Evolutionary conservation across 2,329 filamentous ascomycete genomes (phyloP).

Genomic region (Gyromitra esculenta): DNA sequence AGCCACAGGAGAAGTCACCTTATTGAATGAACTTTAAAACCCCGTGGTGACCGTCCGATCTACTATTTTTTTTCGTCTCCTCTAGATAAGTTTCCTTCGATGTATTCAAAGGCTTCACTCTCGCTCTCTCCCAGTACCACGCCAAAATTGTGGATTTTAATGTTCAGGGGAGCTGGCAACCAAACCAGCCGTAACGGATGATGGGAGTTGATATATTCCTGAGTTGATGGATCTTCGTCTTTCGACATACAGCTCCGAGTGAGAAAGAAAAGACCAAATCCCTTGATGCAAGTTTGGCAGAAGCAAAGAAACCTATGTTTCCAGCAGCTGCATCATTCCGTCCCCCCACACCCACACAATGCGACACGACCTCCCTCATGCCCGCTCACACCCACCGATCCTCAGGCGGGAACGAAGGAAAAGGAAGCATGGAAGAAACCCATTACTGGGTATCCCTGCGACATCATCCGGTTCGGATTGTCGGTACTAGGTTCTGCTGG

Average conservation of each 20-base stretch:
- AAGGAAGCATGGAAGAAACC: slow-evolving; percentile 46
- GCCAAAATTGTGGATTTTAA: neutral
- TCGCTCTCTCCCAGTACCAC: neutral
- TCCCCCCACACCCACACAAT: slow-evolving; percentile 33
- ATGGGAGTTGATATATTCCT: slow-evolving; percentile 13
- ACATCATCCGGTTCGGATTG: slow-evolving; percentile 27
- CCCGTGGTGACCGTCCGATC: neutral
- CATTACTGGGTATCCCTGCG: slow-evolving; percentile 39
- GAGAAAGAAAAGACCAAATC: slow-evolving; percentile 29
- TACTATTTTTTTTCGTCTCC: neutral
- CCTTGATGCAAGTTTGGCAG: slow-evolving; percentile 17
- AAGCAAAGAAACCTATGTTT: slow-evolving; percentile 42
- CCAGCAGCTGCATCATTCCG: slow-evolving; percentile 28
- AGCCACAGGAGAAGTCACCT: neutral
- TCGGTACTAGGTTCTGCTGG: slow-evolving; percentile 26
- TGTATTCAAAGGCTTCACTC: neutral
- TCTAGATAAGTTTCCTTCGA: neutral
- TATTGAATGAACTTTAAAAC: slow-evolving; percentile 15
- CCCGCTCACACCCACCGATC: slow-evolving; percentile 37
- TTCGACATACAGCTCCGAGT: slow-evolving; percentile 34
- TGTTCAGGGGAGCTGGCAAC: slow-evolving; percentile 16
- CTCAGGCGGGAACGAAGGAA: slow-evolving; percentile 41
- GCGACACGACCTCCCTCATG: slow-evolving; percentile 38
- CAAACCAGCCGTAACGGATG: slow-evolving; percentile 9
- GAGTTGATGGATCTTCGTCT: slow-evolving; percentile 15